Evolutionary conservation across 352 stramenopile genomes (phyloP), one percentile per base, ranked within the genome.

Genomic region (Phytophthora pisi): DNA sequence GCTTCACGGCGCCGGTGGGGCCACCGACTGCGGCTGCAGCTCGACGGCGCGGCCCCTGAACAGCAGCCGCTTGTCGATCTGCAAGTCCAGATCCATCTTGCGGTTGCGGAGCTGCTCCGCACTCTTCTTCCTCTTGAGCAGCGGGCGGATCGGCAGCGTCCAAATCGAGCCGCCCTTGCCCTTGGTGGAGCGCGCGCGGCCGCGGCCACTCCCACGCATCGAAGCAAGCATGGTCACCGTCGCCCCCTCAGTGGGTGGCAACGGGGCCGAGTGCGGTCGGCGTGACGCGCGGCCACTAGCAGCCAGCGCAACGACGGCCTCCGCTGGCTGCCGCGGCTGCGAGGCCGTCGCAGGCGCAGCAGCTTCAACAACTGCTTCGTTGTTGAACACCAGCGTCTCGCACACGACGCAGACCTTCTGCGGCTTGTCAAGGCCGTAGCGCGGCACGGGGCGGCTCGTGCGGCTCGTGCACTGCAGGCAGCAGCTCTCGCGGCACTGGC

Each of bases 391-490:
- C 3, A 81, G 57, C n/a, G 69, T 58, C 1, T 88, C 79, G 54
- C 81, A 91, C 54, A 82, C 64, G 9, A 79, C 69, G 47, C 81
- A 91, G 16, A 91, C 57, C 63, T 88, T 89, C 61, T 91, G 83
- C 28, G 75, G 79, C 26, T 79, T 86, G 8, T 28, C 3, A 5
- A 77, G 59, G 15, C 72, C 72, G 40, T 75, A 81, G 20, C 55
- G 61, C 11, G 79, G 77, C 42, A 91, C 71, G 4, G 64, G 9
- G 3, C 55, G 75, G 13, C 79, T 76, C 49, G 57, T 70, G 15
- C 42, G 42, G 52, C 78, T 86, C 59, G 82, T 63, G 49, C 84
- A 92, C 55, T 78, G 66, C 46, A 77, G 16, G 64, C 81, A 90
- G 63, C 77, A 88, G 61, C 79, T 89, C 30, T 85, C 70, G 46